Evolutionary conservation across 257 asterid genomes (phyloP), one percentile per base, ranked within the genome.

Genomic region (Solanum chmielewskii): DNA sequence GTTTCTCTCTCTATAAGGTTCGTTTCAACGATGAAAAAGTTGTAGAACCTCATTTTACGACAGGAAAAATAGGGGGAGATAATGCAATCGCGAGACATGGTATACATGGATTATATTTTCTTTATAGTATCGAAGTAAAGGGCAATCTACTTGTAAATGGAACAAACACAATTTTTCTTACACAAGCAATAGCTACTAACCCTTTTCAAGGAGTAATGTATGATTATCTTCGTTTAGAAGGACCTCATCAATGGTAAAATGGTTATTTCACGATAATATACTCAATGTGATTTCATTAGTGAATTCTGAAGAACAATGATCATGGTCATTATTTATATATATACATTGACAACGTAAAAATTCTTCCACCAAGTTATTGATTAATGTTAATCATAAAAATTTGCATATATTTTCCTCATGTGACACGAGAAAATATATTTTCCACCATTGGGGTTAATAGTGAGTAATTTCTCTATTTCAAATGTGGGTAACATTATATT

Each of bases 21-120:
- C 92, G 91, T 41, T 44, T 93, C 66, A 94, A 92, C 31, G 75
- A 90, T 85, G 89, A 75, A 84, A 6, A 87, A 39, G 39, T 86
- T 25, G 84, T 11, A 9, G 39, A 20, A 3, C 92, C 97, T 18
- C 83, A 86, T 42, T 92, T 91, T 45, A 85, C 86, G 0, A 93
- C 95, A 4, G 93, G 92, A 1, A 4, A 5, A 5, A 92, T 93
- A 33, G 97, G 96, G 29, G 87, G 42, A 66, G 98, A 94, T 85
- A 93, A 93, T 18, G 94, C 96, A 3, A 60, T 94, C 3, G 94
- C 96, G 21, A 91, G 97, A 41, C 95, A 94, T 70, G 94, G 96
- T 3, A 91, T 90, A 78, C 84, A 78, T 27, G 84, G 84, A 45
- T 78, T 78, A 45, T 78, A 78, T 78, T 78, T 21, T 21, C 42